phyloP scores from a whole-genome alignment of 164 flowering plant genomes.

The Liquidambar formosana region DNA sequence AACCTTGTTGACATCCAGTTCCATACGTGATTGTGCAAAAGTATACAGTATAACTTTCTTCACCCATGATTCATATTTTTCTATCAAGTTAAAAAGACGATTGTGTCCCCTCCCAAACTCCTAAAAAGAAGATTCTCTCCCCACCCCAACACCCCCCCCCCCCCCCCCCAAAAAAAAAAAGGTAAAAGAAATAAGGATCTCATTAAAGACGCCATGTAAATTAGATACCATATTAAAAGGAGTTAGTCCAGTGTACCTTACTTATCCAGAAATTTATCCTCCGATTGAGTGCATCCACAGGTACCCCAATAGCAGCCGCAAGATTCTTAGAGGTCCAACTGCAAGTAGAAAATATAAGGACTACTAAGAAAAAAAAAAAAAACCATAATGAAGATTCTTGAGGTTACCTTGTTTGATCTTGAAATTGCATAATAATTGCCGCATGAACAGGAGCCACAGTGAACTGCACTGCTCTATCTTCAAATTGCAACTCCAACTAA shows the following conservation, averaged over 20 bases:
- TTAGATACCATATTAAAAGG: neutral
- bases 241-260: slow-evolving; percentile 53
- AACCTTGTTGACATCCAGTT: too few species aligned
- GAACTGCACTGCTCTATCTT: slow-evolving; percentile 73
- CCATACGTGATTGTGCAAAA: too few species aligned
- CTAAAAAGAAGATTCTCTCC: too few species aligned
- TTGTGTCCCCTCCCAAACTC: too few species aligned
- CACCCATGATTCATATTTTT: too few species aligned
- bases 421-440: slow-evolving; percentile 88
- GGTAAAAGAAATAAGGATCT: neutral
- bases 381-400: neutral
- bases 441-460: slow-evolving; percentile 90
- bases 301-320: slow-evolving; percentile 78
- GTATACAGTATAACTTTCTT: too few species aligned
- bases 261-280: slow-evolving; percentile 90
- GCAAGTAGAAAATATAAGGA: slow-evolving; percentile 23
- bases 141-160: too few species aligned
- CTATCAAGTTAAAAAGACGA: too few species aligned
- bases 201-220: neutral
- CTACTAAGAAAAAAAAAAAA: neutral
- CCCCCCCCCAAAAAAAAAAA: neutral
- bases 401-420: slow-evolving; percentile 71
- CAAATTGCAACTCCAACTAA: slow-evolving; percentile 93
- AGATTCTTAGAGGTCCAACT: slow-evolving; percentile 92
- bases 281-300: slow-evolving; percentile 71